Base-by-base conservation (phyloP, 2,329 filamentous ascomycete species). In the Paraphoma chrysanthemicola region DNA sequence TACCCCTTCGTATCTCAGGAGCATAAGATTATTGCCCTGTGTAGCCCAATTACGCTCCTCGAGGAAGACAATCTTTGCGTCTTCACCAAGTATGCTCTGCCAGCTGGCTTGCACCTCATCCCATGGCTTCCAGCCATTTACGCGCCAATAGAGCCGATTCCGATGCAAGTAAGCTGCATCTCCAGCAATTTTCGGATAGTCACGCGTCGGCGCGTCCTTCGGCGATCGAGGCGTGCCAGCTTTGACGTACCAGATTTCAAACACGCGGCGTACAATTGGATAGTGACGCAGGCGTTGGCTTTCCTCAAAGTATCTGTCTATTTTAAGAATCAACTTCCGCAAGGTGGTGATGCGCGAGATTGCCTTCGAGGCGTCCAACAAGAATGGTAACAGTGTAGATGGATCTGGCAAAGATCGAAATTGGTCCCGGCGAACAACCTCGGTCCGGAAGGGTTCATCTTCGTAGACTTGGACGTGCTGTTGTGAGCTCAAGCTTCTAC, bases 231-330 rank as follows among this genome's bases (percentile, higher is more conserved):
- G 44, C 38, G 33, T 51, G 8, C 53, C 53, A 14, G 48, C n/a
- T 44, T 51, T 47, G 10, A 56, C 28, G 47, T 56, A 56, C 53
- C 53, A 56, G n/a, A 56, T 43, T 39, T 56, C 53, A 33, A 52
- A 56, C 14, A 51, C 33, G 23, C 53, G 48, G 11, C 43, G 36
- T 1, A 47, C 48, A 7, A 48, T 44, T 17, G 39, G 48, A 18
- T 10, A 44, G 14, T 36, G 14, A 18, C 39, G 7, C 36, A 53
- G 28, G 10, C 33, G 7, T 4, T 14, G 33, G 10, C 9, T 4
- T 11, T 38, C 10, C 23, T 36, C n/a, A 2, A 6, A 23, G 8
- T 8, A 7, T 8, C n/a, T 9, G 3, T 43, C 50, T 11, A 51
- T 47, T n/a, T 43, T 49, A 17, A 56, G 14, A 23, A 51, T 48